Evolutionary conservation across 1,284 basidiomycete species (phyloP).

Genomic region (Ceratobasidium sp.): DNA sequence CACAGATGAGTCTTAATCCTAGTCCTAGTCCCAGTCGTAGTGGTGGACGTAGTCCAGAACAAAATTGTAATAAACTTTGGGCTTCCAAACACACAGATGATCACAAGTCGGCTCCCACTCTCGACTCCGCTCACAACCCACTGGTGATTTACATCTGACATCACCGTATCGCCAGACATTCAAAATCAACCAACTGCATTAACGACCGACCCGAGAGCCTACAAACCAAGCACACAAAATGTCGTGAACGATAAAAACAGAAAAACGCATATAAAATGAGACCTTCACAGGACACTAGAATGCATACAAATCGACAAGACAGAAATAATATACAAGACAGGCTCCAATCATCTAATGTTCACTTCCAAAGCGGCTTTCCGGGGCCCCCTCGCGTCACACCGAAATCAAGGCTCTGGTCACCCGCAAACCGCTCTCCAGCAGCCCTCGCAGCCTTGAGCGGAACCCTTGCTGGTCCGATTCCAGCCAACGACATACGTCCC

Average conservation of each 20-base stretch:
- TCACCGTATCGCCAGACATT: neutral
- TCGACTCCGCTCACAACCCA: neutral
- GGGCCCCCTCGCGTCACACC: neutral
- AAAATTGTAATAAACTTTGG: conserved; percentile 28
- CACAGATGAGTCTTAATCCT: neutral
- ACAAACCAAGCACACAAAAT: conserved; percentile 25
- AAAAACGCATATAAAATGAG: conserved; percentile 14
- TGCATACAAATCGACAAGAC: conserved; percentile 31
- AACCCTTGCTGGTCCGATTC: conserved; percentile 18
- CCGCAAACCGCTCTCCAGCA: conserved; percentile 30
- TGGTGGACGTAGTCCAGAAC: neutral
- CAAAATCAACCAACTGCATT: neutral
- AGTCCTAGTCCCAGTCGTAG: conserved; percentile 11
- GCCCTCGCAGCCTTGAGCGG: conserved; percentile 22
- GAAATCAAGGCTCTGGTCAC: conserved; percentile 35
- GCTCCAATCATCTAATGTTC: neutral
- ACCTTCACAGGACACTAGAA: conserved; percentile 26
- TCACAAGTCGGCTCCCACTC: neutral
- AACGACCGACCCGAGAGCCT: neutral
- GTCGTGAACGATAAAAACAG: conserved; percentile 23
- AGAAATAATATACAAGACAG: conserved; percentile 21
- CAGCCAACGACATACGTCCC: conserved; percentile 20
- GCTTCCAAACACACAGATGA: conserved; percentile 24
- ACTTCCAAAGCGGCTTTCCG: conserved; percentile 33
- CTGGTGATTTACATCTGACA: conserved; percentile 3